A percentile compares a stretch with the other conserved stretches of the same genome.
phyloP scores from a whole-genome alignment of 345 rosid species.

The Eucalyptus marginata region DNA sequence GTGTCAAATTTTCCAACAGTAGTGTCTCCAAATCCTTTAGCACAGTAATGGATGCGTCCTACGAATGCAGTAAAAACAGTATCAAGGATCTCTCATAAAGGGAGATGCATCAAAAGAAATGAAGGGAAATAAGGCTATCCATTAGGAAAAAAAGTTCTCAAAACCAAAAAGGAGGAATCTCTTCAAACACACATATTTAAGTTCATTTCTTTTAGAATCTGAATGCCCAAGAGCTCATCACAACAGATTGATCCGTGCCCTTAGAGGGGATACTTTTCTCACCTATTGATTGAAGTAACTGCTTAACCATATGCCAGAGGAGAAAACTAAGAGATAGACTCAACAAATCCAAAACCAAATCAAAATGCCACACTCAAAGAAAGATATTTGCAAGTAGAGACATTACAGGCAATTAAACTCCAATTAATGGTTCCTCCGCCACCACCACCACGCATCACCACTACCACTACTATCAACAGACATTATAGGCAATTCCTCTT shows the following conservation, averaged over 20 bases:
- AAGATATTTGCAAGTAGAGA: background rate
- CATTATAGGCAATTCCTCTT: background rate
- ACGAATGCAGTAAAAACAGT: background rate
- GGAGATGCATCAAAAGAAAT: background rate
- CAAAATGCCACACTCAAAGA: background rate
- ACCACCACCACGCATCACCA: background rate
- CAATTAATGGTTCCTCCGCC: background rate
- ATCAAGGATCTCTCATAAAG: background rate
- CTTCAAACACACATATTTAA: too few relatives aligned
- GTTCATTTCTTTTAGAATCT: background rate
- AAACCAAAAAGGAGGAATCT: background rate
- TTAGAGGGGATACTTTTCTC: background rate
- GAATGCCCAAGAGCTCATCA: background rate
- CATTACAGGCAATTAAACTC: background rate
- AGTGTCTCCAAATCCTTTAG: slow-evolving; percentile 64
- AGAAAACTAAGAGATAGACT: background rate
- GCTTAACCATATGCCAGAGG: background rate
- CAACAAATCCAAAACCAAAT: background rate
- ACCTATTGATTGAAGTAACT: background rate
- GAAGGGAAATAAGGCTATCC: background rate
- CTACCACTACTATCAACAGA: background rate
- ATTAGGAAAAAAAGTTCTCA: background rate
- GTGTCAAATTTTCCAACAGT: slow-evolving; percentile 52
- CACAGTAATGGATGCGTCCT: slow-evolving; percentile 59
- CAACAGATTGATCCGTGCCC: background rate